phyloP scores from a whole-genome alignment of 2,329 filamentous ascomycete species.

The Teratosphaeria epicoccoides region DNA sequence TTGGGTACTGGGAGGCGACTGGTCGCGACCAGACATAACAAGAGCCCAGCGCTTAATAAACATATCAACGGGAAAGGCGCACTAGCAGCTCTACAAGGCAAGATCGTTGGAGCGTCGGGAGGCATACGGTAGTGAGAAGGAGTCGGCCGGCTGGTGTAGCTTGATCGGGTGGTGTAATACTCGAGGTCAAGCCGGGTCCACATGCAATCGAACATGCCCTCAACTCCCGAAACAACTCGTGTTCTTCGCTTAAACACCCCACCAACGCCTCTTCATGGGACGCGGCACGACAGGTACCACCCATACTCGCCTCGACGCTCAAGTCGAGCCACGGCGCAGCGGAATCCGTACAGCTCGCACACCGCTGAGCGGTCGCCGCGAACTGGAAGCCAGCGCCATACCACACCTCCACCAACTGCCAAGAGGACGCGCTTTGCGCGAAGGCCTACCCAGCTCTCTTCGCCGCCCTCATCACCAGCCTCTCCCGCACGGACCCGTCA shows the following conservation, averaged over 20 bases:
- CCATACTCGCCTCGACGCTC: conserved; percentile 47
- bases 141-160: not conserved
- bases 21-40: not conserved
- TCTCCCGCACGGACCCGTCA: conserved; percentile 17
- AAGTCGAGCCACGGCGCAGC: conserved; percentile 22
- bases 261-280: conserved; percentile 55
- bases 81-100: not conserved
- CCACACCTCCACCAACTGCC: conserved; percentile 17
- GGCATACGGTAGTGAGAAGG: not conserved
- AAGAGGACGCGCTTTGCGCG: conserved; percentile 36
- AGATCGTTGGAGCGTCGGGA: not conserved
- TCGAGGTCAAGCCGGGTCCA: not conserved
- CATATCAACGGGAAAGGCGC: not conserved
- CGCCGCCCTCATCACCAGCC: conserved; percentile 32
- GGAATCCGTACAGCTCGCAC: conserved; percentile 36
- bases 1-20: not conserved
- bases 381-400: conserved; percentile 5
- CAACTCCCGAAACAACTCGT: conserved; percentile 16
- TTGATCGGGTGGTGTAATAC: not conserved
- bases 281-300: conserved; percentile 56
- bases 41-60: not conserved
- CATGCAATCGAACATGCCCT: conserved; percentile 4
- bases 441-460: conserved; percentile 29
- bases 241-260: conserved; percentile 55
- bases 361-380: conserved; percentile 19